Conservation (phyloP, 805 yeast species). For the Wickerhamiella alocasiicola region DNA sequence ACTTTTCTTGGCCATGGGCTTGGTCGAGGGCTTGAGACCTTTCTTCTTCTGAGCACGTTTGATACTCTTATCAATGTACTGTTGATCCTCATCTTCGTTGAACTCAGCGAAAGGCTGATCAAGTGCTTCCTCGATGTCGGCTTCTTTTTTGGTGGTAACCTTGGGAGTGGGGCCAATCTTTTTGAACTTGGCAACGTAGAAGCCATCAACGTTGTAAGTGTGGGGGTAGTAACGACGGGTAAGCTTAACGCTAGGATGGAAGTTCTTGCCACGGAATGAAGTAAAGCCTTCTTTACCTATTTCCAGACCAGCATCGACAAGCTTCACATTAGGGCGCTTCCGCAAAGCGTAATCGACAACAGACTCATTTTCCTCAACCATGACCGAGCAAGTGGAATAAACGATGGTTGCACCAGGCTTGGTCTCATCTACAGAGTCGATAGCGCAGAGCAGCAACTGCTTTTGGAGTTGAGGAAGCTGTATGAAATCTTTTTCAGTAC, state of each 20-base stretch:
- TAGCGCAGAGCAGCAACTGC: constrained; percentile 84
- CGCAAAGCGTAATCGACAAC: constrained; percentile 96
- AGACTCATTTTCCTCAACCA: constrained; percentile 96
- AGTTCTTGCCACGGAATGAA: constrained; percentile 83
- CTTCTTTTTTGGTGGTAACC: constrained; percentile 73
- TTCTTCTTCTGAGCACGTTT: constrained; percentile 25
- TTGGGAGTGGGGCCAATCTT: constrained; percentile 79
- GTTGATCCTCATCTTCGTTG: constrained; percentile 62
- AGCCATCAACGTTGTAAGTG: constrained; percentile 96
- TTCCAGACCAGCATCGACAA: constrained; percentile 81
- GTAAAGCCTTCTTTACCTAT: constrained; percentile 96
- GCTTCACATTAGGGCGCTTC: constrained; percentile 89
- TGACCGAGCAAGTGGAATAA: constrained; percentile 96
- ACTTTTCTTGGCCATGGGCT: too few species aligned
- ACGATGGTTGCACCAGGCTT: constrained; percentile 88
- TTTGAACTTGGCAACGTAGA: constrained; percentile 91
- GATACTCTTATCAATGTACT: constrained; percentile 49
- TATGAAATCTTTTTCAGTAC: constrained; percentile 93
- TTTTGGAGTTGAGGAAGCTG: constrained; percentile 95
- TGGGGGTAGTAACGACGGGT: constrained; percentile 97
- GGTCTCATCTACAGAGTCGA: constrained; percentile 91
- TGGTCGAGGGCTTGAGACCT: constrained; percentile 28
- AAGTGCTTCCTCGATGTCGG: constrained; percentile 58
- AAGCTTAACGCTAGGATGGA: constrained; percentile 59
- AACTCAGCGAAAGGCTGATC: constrained; percentile 78